Percentiles rank a stretch among this genome's conserved stretches.
Evolutionary conservation across 2,329 filamentous ascomycete species (phyloP).

Genomic region (Cladosporium halotolerans): DNA sequence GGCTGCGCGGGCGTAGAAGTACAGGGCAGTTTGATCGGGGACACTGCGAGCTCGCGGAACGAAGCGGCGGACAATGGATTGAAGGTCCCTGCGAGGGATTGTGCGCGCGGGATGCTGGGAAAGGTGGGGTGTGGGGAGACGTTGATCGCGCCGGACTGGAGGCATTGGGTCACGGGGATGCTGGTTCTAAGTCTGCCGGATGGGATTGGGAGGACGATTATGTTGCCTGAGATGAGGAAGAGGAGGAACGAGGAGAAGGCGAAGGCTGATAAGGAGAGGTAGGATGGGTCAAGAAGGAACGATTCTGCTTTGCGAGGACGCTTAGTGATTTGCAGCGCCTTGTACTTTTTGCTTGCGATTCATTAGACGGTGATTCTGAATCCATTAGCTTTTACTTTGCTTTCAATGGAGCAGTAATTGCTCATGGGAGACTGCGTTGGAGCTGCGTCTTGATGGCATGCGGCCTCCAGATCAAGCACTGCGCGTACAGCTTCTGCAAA

Average conservation of each 20-base stretch:
- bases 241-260: constrained; percentile 2
- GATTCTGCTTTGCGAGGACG: too few species aligned
- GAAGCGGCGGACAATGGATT: constrained; percentile 7
- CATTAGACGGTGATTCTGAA: too few species aligned
- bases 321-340: too few species aligned
- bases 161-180: constrained; percentile 3
- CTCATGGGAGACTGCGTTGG: too few species aligned
- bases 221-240: constrained; percentile 3
- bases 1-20: constrained; percentile 32
- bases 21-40: constrained; percentile 16
- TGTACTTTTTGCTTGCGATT: too few species aligned
- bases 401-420: too few species aligned
- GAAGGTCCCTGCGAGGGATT: constrained; percentile 11
- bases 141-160: constrained; percentile 14
- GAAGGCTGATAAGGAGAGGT: too few species aligned
- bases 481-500: too few species aligned
- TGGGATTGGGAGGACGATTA: neutral
- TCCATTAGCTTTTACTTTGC: too few species aligned
- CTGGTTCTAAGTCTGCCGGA: constrained; percentile 5
- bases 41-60: constrained; percentile 13
- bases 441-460: too few species aligned
- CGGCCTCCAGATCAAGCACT: too few species aligned
- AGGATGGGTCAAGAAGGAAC: too few species aligned
- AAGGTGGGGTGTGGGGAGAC: constrained; percentile 14
- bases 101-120: constrained; percentile 13